Evolutionary conservation across 441 rosid genomes (phyloP).

Genomic region (Pelargonium australe): DNA sequence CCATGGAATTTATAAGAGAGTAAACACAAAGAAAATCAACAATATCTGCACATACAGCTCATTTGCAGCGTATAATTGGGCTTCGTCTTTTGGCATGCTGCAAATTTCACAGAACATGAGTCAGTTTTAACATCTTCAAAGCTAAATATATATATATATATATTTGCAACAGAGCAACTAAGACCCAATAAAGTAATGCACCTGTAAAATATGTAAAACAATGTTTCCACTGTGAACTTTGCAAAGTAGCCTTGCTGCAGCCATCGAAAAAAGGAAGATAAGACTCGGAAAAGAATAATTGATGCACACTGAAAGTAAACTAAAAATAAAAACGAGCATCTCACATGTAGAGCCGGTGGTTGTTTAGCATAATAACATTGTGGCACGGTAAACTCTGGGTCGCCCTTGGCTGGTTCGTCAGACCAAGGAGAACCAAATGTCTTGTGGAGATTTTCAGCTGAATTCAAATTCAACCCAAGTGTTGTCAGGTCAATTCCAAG

Average conservation of each 20-base stretch:
- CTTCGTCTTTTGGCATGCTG: constrained; percentile 99
- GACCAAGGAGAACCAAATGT: constrained; percentile 96
- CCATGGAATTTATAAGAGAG: neutral
- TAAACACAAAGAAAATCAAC: neutral
- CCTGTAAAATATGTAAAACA: constrained; percentile 93
- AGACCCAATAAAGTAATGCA: constrained; percentile 21
- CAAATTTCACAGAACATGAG: constrained; percentile 18
- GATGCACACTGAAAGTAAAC: neutral
- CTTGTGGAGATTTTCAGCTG: constrained; percentile 81
- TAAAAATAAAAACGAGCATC: constrained; percentile 21
- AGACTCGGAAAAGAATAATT: constrained; percentile 9
- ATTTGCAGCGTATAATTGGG: constrained; percentile 80
- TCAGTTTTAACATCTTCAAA: neutral
- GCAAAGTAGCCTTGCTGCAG: constrained; percentile 81
- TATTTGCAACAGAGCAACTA: neutral
- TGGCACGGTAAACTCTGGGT: constrained; percentile 83
- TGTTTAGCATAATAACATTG: constrained; percentile 71
- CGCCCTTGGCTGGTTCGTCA: constrained; percentile 86
- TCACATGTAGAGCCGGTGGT: constrained; percentile 72
- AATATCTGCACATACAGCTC: constrained; percentile 67
- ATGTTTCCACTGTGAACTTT: constrained; percentile 64
- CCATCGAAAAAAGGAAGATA: constrained; percentile 17
- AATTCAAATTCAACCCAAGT: constrained; percentile 80
- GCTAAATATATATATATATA: neutral
- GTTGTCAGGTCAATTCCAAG: constrained; percentile 93